phyloP scores from a whole-genome alignment of 2,329 filamentous ascomycete species.

The Penicillium frequentans region DNA sequence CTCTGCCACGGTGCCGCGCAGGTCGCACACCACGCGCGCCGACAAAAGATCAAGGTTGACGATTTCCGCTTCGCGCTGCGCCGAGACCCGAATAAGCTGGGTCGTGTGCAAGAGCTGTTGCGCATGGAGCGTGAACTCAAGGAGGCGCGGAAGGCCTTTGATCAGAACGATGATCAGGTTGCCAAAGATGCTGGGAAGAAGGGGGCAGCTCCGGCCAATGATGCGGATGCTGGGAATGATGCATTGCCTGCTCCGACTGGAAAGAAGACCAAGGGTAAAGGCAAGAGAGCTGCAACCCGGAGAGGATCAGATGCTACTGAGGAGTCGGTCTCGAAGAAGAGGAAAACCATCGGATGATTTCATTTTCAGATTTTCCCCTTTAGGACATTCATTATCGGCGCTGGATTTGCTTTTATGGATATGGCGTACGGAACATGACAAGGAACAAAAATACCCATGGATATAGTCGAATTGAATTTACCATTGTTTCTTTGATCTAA shows the following conservation, averaged over 20 bases:
- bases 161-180: conserved; percentile 46
- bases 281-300: conserved; percentile 27
- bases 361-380: not conserved
- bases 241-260: conserved; percentile 17
- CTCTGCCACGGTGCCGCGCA: conserved; percentile 87
- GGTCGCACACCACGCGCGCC: conserved; percentile 79
- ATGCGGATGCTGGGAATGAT: conserved; percentile 28
- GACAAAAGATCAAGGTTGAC: conserved; percentile 96
- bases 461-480: not conserved
- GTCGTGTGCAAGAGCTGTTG: conserved; percentile 84
- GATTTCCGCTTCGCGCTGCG: conserved; percentile 95
- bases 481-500: not conserved
- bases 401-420: not conserved
- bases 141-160: conserved; percentile 66
- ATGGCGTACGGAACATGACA: not conserved
- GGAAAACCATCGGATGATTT: conserved; percentile 25
- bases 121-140: conserved; percentile 87
- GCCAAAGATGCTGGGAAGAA: conserved; percentile 41
- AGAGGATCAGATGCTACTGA: conserved; percentile 34
- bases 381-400: not conserved
- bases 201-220: conserved; percentile 24
- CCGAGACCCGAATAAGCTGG: conserved; percentile 79
- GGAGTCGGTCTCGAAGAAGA: conserved; percentile 36
- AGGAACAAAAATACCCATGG: conserved; percentile 1
- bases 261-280: conserved; percentile 41